Evolutionary conservation across 106 monocot species (phyloP).

Genomic region (Acorus calamus): DNA sequence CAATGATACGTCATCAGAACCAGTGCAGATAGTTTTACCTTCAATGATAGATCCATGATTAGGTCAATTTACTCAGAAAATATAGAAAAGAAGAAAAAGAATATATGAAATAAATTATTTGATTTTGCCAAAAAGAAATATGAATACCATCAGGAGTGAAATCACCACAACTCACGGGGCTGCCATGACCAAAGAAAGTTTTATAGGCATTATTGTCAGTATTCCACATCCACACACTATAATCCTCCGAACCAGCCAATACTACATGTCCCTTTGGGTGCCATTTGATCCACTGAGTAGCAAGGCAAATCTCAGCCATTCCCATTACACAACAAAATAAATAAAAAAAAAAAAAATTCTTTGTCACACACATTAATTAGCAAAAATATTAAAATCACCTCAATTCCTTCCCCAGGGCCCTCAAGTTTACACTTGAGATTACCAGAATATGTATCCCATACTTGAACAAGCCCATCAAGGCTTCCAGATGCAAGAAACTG

Average conservation of each 20-base stretch:
- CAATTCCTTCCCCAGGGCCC: conserved; percentile 62
- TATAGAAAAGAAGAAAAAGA: neutral
- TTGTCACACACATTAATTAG: too few relatives aligned
- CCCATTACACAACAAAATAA: neutral
- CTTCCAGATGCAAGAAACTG: conserved; percentile 77
- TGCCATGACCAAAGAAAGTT: conserved; percentile 79
- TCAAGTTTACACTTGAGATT: conserved; percentile 44
- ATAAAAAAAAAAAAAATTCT: neutral
- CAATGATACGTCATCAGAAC: conserved; percentile 87
- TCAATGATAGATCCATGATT: conserved; percentile 4
- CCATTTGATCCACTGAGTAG: conserved; percentile 86
- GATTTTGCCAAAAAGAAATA: neutral
- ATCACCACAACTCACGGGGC: conserved; percentile 84
- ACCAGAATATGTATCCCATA: conserved; percentile 56
- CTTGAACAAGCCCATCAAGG: conserved; percentile 67
- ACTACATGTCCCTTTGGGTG: conserved; percentile 77
- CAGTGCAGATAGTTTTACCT: conserved; percentile 89
- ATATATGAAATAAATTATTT: neutral
- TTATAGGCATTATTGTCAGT: conserved; percentile 50
- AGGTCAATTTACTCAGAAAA: conserved; percentile 3
- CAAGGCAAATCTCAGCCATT: too few relatives aligned
- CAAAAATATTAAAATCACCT: conserved; percentile 24
- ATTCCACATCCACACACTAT: conserved; percentile 91
- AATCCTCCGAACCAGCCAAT: conserved; percentile 81
- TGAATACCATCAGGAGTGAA: conserved; percentile 91